Evolutionary conservation across 805 yeast genomes (phyloP), one percentile per base, ranked within the genome.

Genomic region (Monosporozyma aerobia): DNA sequence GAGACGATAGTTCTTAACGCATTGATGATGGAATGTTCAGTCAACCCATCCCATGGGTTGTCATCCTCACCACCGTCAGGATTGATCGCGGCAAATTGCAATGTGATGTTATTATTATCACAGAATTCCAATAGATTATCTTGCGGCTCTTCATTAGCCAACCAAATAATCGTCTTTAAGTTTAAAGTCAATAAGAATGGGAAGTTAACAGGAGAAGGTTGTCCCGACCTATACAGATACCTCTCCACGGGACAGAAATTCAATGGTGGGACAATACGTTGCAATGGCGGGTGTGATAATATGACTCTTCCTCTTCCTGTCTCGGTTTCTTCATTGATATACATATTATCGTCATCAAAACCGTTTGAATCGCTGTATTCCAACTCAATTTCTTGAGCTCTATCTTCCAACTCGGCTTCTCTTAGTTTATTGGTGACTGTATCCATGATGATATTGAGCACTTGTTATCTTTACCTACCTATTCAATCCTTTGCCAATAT

Each of bases 11-110:
- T 76, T 56, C 83, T 85, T 56, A 92, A 70, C 0, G 97, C 95
- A 55, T 81, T 82, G 29, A 80, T 79, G 51, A 92, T 89, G 23
- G 95, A 81, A 44, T 80, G 76, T 63, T 90, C 96, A 19, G 90
- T 87, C 37, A 92, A 74, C 10, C 96, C 92, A 68, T 94, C 98
- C 99, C 99, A 92, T 2, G 98, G 97, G 63, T 90, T 90, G 57
- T 77, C 80, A 58, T 77, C 81, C 51, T 69, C 72, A 22, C 89
- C 80, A 56, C 85, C 82, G 59, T 90, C 95, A 29, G 88, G 85
- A 51, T 83, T 80, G 50, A 86, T 78, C 1, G 95, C 95, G 40
- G 88, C 84, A 67, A 88, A 94, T 67, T 87, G 92, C 47, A 94
- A 74, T 55, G 78, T 77, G 55, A 94, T 89, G 54, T 80, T 77